Percentiles rank a stretch among this genome's conserved stretches.
phyloP scores from a whole-genome alignment of 257 asterid genomes.

The Fraxinus pennsylvanica region DNA sequence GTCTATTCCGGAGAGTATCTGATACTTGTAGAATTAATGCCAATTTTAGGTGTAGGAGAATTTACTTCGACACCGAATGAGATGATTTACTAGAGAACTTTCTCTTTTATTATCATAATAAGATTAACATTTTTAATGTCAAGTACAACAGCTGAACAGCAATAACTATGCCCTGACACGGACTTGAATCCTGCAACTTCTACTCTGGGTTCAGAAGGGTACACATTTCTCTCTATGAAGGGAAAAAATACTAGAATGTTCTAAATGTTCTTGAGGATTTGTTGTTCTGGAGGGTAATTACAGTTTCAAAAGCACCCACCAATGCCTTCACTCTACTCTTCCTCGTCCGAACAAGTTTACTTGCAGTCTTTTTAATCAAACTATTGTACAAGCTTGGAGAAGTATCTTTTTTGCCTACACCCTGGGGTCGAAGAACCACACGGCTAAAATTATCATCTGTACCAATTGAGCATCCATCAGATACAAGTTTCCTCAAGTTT shows the following conservation, averaged over 20 bases:
- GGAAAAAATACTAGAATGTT: neutral
- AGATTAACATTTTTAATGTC: neutral
- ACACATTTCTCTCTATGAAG: neutral
- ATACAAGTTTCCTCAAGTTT: constrained; percentile 23
- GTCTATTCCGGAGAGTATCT: too few species aligned
- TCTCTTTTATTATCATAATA: neutral
- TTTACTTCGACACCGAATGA: neutral
- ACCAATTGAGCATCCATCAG: constrained; percentile 3
- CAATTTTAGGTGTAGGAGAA: too few species aligned
- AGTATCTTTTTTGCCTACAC: neutral
- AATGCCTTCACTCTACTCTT: constrained; percentile 49
- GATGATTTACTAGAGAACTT: neutral
- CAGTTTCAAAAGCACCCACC: constrained; percentile 54
- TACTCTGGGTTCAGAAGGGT: neutral
- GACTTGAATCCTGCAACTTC: neutral
- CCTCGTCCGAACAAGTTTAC: constrained; percentile 26
- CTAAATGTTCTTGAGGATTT: constrained; percentile 4
- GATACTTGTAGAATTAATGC: too few species aligned
- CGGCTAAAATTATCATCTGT: neutral
- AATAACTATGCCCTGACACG: neutral
- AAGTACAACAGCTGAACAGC: neutral
- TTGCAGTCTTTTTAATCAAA: constrained; percentile 41
- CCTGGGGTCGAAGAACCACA: constrained; percentile 25
- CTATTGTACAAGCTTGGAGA: constrained; percentile 24
- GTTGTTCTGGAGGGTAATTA: constrained; percentile 39